Evolutionary conservation across 2,329 filamentous ascomycete genomes (phyloP).

Genomic region (Phaeosphaeria sp.): DNA sequence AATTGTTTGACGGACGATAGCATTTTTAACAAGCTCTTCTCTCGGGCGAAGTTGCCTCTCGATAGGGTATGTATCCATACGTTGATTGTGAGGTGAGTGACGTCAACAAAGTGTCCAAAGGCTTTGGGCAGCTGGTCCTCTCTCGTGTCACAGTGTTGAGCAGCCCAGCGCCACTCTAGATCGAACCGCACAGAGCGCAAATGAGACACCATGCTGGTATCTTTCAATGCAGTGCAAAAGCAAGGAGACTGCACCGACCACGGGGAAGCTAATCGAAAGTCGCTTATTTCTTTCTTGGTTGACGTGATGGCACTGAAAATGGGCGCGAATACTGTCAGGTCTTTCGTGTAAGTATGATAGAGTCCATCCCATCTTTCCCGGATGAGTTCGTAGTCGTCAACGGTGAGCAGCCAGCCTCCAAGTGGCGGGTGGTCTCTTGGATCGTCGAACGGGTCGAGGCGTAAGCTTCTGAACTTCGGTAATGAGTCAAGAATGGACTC

Average conservation of each 20-base stretch:
- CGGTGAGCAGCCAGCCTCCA: neutral
- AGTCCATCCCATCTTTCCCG: neutral
- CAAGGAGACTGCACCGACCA: neutral
- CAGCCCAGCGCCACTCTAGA: neutral
- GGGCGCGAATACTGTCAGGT: neutral
- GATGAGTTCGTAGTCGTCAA: neutral
- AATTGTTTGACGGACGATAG: neutral
- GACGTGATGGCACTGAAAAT: neutral
- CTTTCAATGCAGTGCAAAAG: neutral
- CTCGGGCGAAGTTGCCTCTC: neutral
- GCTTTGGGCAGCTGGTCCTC: neutral
- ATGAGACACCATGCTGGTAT: neutral
- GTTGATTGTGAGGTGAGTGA: neutral
- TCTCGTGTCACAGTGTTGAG: neutral
- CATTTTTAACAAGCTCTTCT: neutral
- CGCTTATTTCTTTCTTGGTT: neutral
- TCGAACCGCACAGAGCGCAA: neutral
- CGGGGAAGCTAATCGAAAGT: neutral
- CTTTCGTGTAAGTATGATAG: neutral
- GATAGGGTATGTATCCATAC: neutral
- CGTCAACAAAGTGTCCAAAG: neutral
- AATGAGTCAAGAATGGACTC: neutral
- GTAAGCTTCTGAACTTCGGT: neutral
- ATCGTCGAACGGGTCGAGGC: neutral
- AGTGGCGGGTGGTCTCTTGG: neutral